Percentiles rank a stretch among this genome's conserved stretches.
These are phyloP conservation scores for Cyathus striatus DNA, from an alignment of 768 basidiomycete species.

Conservation along the genomic window DNA sequence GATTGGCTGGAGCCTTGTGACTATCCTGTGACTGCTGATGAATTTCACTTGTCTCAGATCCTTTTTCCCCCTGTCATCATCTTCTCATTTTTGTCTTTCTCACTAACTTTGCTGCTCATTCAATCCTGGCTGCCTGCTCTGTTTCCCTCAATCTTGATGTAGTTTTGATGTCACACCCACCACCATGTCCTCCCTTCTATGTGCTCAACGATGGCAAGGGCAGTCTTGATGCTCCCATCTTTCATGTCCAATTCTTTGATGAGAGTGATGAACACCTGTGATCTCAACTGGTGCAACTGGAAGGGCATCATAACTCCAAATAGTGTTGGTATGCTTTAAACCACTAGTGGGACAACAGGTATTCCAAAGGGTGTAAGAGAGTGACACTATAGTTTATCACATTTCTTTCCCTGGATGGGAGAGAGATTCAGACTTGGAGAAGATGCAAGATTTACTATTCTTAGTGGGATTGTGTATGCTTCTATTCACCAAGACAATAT, in stretches of 20 bases:
- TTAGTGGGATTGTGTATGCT: slow-evolving; percentile 98
- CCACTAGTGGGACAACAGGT: slow-evolving; percentile 96
- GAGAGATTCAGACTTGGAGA: slow-evolving; percentile 71
- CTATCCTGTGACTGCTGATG: no score
- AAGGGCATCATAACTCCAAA: slow-evolving; percentile 99
- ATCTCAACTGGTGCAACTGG: slow-evolving; percentile 96
- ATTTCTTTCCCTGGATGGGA: slow-evolving; percentile 99
- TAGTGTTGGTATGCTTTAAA: slow-evolving; percentile 88
- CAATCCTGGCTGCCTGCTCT: no score
- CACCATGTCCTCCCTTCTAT: no score
- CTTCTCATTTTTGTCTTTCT: no score
- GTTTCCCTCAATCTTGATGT: no score
- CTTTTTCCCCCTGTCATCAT: no score
- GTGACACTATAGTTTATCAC: slow-evolving; percentile 91
- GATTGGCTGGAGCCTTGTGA: no score
- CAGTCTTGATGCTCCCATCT: slow-evolving; percentile 59
- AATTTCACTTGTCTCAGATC: no score
- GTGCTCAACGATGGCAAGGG: slow-evolving; percentile 65
- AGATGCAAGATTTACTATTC: slow-evolving; percentile 90
- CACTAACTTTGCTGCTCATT: no score
- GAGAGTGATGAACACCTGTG: slow-evolving; percentile 76
- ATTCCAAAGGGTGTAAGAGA: slow-evolving; percentile 98
- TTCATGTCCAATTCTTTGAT: slow-evolving; percentile 96
- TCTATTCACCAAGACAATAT: slow-evolving; percentile 98
- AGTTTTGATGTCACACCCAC: no score